phyloP scores from a whole-genome alignment of 148 eudicot species.

The Vaccinium vitisidaea region DNA sequence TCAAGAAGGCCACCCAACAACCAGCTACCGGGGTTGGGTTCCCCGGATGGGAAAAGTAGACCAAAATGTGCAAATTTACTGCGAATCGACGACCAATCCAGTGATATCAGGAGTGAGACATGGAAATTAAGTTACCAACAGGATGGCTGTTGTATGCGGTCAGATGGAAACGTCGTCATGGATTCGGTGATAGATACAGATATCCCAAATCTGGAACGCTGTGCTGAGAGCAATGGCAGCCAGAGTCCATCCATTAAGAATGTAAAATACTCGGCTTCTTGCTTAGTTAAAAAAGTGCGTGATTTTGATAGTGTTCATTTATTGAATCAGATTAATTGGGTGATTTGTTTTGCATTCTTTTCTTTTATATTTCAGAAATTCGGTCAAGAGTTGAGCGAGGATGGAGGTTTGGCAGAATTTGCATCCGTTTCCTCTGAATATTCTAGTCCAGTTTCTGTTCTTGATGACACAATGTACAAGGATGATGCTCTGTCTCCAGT shows the following conservation, averaged over 20 bases:
- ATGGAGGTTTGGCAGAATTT: constrained; percentile 33
- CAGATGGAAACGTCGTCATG: constrained; percentile 18
- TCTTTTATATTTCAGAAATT: constrained; percentile 38
- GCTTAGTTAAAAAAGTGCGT: constrained; percentile 43
- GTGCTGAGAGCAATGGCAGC: constrained; percentile 22
- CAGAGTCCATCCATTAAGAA: constrained; percentile 26
- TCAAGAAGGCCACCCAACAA: constrained; percentile 48
- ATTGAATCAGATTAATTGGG: background rate
- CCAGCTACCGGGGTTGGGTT: constrained; percentile 49
- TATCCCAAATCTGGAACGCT: constrained; percentile 26
- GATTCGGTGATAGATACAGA: constrained; percentile 34
- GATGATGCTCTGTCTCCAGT: constrained; percentile 69
- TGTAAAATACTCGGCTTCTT: background rate
- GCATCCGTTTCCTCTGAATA: constrained; percentile 46
- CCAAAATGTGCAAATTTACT: constrained; percentile 37
- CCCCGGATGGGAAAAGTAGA: constrained; percentile 63
- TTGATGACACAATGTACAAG: constrained; percentile 50
- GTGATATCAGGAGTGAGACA: constrained; percentile 36
- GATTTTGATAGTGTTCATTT: constrained; percentile 7
- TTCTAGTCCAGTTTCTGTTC: constrained; percentile 89
- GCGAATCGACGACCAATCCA: constrained; percentile 42
- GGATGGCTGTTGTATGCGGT: constrained; percentile 30
- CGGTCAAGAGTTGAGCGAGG: constrained; percentile 35
- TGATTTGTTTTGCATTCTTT: background rate
- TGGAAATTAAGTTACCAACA: constrained; percentile 38